Conservation (phyloP, 371 early-diverging fungal genomes). For the Haplosporangium sp. region DNA sequence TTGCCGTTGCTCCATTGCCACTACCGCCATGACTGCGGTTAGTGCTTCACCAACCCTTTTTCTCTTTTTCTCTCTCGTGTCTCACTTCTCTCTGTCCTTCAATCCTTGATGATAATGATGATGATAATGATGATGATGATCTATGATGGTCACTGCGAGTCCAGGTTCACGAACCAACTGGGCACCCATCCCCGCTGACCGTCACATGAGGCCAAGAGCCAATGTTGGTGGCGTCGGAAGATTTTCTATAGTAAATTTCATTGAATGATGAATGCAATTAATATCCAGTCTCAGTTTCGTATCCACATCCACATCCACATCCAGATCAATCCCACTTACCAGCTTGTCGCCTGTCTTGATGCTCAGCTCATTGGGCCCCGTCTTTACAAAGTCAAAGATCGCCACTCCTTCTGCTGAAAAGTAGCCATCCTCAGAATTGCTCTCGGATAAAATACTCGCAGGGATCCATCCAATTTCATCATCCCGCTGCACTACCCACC, state of each 20-base stretch:
- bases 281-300: background rate
- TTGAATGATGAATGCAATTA: background rate
- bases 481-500: conserved; percentile 66
- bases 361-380: conserved; percentile 61
- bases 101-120: too few relatives aligned
- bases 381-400: conserved; percentile 64
- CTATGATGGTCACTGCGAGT: conserved; percentile 19
- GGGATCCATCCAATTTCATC: conserved; percentile 72
- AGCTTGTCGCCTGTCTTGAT: conserved; percentile 66
- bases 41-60: too few relatives aligned
- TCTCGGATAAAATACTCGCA: conserved; percentile 63
- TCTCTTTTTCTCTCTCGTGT: too few relatives aligned
- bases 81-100: too few relatives aligned
- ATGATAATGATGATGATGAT: too few relatives aligned
- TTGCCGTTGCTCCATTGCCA: too few relatives aligned
- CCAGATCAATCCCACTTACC: conserved; percentile 25
- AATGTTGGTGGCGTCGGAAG: conserved; percentile 53
- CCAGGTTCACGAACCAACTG: conserved; percentile 58
- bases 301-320: too few relatives aligned
- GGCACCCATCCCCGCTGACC: conserved; percentile 59
- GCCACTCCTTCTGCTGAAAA: conserved; percentile 60
- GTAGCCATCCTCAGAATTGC: conserved; percentile 54
- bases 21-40: too few relatives aligned
- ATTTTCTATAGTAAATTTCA: conserved; percentile 32
- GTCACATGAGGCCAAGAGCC: conserved; percentile 50